Evolutionary conservation across 1,284 basidiomycete species (phyloP), one percentile per base, ranked within the genome.

Genomic region (Stygiomarasmius scandens): DNA sequence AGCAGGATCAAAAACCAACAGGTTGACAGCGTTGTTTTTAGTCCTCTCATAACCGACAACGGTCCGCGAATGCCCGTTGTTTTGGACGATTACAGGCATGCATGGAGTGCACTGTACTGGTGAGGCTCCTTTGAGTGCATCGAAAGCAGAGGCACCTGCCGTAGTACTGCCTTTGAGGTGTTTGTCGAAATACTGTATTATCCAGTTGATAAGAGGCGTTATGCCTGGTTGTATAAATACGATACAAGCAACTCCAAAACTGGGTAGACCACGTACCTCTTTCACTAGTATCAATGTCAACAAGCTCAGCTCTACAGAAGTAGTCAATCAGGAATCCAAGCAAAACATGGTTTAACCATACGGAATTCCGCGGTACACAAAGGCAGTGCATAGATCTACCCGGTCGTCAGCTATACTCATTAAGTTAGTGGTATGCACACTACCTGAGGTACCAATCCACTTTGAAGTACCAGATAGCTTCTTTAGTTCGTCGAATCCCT

Each of bases 391-490:
- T 24, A 90, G 68, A 63, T 89, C 86, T 87, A 8, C 38, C n/a
- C 5, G 16, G 11, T 16, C 6, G 38, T 41, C 38, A 41, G n/a
- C 38, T 12, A 8, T 9, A 41, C 16, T 41, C 5, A 9, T 8
- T 41, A 41, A 41, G 38, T 19, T 5, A 8, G 38, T 32, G 29
- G 29, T 32, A 41, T 9, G 38, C 54, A 32, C 61, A 66, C 50
- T 62, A 89, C 90, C 90, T 65, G 81, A 81, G 2, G 91, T 90
- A 11, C 93, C 93, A 43, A 95, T 88, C 87, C 86, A 92, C 68
- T 90, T 91, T 3, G 67, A 76, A 2, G 86, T 89, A 1, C 80
- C 85, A 5, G 87, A 71, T 3, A 96, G 73, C 38, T 79, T 77
- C 29, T 81, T 77, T 8, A 95, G 73, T 50, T 93, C 75, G 27